phyloP scores from a whole-genome alignment of 768 basidiomycete genomes.

The Phlegmacium glaucopus region DNA sequence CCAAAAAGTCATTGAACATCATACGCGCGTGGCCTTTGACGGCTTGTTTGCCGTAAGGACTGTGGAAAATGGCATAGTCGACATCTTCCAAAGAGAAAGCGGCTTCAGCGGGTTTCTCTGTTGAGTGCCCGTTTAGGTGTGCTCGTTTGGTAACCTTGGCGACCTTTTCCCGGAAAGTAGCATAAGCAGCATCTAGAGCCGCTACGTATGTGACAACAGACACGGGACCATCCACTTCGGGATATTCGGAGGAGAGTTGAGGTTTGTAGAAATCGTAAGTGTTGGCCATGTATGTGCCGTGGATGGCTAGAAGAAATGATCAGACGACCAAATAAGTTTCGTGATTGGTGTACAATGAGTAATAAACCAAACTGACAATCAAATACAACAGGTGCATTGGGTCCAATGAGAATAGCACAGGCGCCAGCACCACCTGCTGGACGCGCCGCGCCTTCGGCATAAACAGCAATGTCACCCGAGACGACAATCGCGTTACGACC shows the following conservation, averaged over 20 bases:
- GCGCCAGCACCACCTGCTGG: conserved; percentile 98
- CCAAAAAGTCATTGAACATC: conserved; percentile 89
- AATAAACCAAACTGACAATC: conserved; percentile 67
- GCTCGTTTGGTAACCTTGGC: conserved; percentile 59
- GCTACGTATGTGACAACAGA: conserved; percentile 94
- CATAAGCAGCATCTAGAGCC: conserved; percentile 89
- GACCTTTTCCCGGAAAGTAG: conserved; percentile 77
- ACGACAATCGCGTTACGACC: conserved; percentile 97
- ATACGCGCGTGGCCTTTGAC: conserved; percentile 95
- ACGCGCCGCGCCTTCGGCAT: conserved; percentile 92
- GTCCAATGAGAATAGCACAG: conserved; percentile 91
- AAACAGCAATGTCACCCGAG: conserved; percentile 95
- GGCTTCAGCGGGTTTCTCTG: conserved; percentile 38
- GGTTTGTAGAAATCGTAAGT: conserved; percentile 99
- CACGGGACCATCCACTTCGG: conserved; percentile 95
- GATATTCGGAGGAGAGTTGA: conserved; percentile 90
- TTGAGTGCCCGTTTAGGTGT: conserved; percentile 31
- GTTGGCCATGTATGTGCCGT: conserved; percentile 97
- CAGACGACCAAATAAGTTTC: conserved; percentile 7
- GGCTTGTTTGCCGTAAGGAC: conserved; percentile 98
- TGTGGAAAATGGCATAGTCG: conserved; percentile 96
- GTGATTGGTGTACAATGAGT: background rate
- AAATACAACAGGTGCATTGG: conserved; percentile 90
- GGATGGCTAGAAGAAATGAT: conserved; percentile 61
- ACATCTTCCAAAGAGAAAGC: conserved; percentile 77